Base-by-base conservation (phyloP, 2,329 filamentous ascomycete genomes). In the Arachnomyces sp. region DNA sequence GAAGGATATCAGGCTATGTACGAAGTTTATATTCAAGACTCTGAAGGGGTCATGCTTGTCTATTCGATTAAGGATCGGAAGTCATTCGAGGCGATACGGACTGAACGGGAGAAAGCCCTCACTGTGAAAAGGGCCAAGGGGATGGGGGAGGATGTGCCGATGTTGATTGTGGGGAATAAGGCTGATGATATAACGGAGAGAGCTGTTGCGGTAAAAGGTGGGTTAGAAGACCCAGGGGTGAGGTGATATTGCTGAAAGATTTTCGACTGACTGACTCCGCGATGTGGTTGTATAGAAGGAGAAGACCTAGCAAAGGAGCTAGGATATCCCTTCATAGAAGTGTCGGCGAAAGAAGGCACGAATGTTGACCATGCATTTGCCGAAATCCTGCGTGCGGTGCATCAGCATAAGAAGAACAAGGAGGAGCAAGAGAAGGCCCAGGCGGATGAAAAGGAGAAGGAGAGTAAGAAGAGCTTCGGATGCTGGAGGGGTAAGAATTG, bases 81-180 rank as follows among this genome's bases (percentile, higher is more conserved):
- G 9, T 25, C 21, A 25, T 25, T 25, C 9, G 21, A 25, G 21
- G 21, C 5, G 5, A 25, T 25, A 25, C 21, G 21, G 9, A 9
- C 5, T 5, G 5, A 25, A 5, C 21, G 21, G 21, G 21, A 25
- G 5, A 25, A n/a, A n/a, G n/a, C n/a, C n/a, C n/a, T n/a, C n/a
- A 25, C 21, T 25, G 9, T 5, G 9, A 9, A 25, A 25, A 25
- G 9, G 21, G n/a, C n/a, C n/a, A 25, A 25, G 21, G 21, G 21
- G 5, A 5, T 5, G 21, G 21, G 9, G 5, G 21, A 5, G 9
- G 21, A 25, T 25, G 9, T 25, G 9, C 92, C 92, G 34, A 86
- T 98, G 56, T 96, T 98, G 92, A 76, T 98, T 21, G 92, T 98
- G 28, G 92, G 92, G 51, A 96, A 98, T 74, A 98, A 98, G 72